These are phyloP conservation scores for fission yeast (Schizosaccharomyces pombe) DNA, from an alignment of 805 yeast genomes.

Conservation along the genomic window ASM294v3 CU329670.1:3238001-3238500, in stretches of 20 bases:
- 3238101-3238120: constrained; percentile 99
- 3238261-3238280: constrained; percentile 91
- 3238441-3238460: not conserved
- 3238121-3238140: constrained; percentile 99
- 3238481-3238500: too few species aligned
- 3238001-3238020: constrained; percentile 98
- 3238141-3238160: constrained; percentile 90
- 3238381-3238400: constrained; percentile 4
- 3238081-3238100: constrained; percentile 99
- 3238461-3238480: not conserved
- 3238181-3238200: constrained; percentile 93
- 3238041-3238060: constrained; percentile 98
- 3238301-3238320: constrained; percentile 86
- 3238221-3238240: constrained; percentile 70
- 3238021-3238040: constrained; percentile 93
- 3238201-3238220: constrained; percentile 41
- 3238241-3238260: constrained; percentile 97
- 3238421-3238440: not conserved
- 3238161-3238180: constrained; percentile 90
- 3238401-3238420: not conserved
- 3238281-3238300: constrained; percentile 89
- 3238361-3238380: constrained; percentile 3
- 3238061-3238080: constrained; percentile 98
- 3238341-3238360: constrained; percentile 36
- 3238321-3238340: constrained; percentile 79